phyloP scores from a whole-genome alignment of 2,329 filamentous ascomycete species.

The Coniochaeta prunicola region DNA sequence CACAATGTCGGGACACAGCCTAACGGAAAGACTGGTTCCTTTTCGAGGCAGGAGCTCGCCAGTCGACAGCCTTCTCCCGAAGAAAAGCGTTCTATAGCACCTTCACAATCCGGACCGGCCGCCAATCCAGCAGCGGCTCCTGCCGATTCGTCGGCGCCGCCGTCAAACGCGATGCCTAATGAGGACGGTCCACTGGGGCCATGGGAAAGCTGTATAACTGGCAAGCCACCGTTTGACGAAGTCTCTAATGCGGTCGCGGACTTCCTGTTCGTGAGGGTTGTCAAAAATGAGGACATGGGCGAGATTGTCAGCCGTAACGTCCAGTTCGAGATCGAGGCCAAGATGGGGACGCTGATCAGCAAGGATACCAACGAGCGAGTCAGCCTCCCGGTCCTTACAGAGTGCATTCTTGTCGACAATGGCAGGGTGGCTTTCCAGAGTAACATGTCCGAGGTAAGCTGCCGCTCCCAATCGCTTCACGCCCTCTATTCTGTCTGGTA shows the following conservation, averaged over 20 bases:
- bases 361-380: slow-evolving; percentile 64
- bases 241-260: slow-evolving; percentile 71
- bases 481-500: background rate
- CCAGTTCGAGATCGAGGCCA: slow-evolving; percentile 88
- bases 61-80: slow-evolving; percentile 43
- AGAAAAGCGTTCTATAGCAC: slow-evolving; percentile 24
- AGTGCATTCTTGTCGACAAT: slow-evolving; percentile 59
- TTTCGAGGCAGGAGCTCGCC: slow-evolving; percentile 18
- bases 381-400: slow-evolving; percentile 58
- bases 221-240: slow-evolving; percentile 65
- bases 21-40: slow-evolving; percentile 30
- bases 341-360: slow-evolving; percentile 76
- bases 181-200: slow-evolving; percentile 34
- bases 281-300: slow-evolving; percentile 57
- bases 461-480: background rate
- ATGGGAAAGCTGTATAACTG: slow-evolving; percentile 64
- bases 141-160: slow-evolving; percentile 6
- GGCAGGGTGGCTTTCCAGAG: slow-evolving; percentile 68
- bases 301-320: slow-evolving; percentile 59
- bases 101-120: slow-evolving; percentile 10
- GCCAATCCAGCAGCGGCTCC: background rate
- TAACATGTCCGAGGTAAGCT: slow-evolving; percentile 77
- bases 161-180: slow-evolving; percentile 8
- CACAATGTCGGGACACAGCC: slow-evolving; percentile 17
- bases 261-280: slow-evolving; percentile 67